Evolutionary conservation across 257 asterid species (phyloP).

Genomic region (Capsicum pubescens): DNA sequence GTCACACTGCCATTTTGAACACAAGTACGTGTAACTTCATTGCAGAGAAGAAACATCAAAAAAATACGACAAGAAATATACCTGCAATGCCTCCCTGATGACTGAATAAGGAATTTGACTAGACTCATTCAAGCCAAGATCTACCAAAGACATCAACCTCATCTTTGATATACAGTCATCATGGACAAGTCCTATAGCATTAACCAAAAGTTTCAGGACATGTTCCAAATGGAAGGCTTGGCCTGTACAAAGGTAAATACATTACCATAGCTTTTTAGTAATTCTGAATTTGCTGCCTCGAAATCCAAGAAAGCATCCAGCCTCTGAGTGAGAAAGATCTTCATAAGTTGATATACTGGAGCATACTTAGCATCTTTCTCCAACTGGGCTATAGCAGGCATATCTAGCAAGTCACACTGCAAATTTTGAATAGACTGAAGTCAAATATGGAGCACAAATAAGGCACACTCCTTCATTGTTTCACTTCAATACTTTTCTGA

Average conservation of each 20-base stretch:
- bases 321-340: conserved; percentile 81
- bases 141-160: conserved; percentile 85
- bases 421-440: conserved; percentile 13
- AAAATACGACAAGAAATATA: conserved; percentile 30
- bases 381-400: conserved; percentile 87
- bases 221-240: neutral
- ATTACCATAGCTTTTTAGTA: conserved; percentile 66
- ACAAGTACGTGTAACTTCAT: too few relatives aligned
- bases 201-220: conserved; percentile 29
- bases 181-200: conserved; percentile 75
- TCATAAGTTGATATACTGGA: conserved; percentile 70
- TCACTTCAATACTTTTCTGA: neutral
- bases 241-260: neutral
- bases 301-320: conserved; percentile 80
- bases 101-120: conserved; percentile 72
- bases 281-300: conserved; percentile 63
- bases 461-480: neutral
- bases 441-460: neutral
- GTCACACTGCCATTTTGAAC: too few relatives aligned
- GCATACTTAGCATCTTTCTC: conserved; percentile 77
- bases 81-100: conserved; percentile 82
- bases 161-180: conserved; percentile 86
- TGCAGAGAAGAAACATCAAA: conserved; percentile 16
- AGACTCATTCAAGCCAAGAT: conserved; percentile 72
- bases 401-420: conserved; percentile 81